phyloP scores from a whole-genome alignment of 1,139 yeast genomes.

The Tardiomyces depauwii region DNA sequence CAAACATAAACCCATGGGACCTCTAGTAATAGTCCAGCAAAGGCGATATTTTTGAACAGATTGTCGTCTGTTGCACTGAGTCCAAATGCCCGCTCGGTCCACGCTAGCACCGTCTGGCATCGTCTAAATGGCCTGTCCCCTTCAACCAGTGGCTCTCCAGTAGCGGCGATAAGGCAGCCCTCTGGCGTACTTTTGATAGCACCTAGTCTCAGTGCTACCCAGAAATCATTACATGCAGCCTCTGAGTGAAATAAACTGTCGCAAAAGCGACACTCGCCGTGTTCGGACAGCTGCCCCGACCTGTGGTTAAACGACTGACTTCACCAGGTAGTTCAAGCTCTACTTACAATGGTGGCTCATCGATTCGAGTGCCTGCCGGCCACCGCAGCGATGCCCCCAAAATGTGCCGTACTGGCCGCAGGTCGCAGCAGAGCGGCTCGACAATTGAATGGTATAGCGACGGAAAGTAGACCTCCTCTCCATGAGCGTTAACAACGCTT shows the following conservation, averaged over 20 bases:
- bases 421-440: not conserved
- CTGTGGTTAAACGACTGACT: too few species aligned
- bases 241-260: not conserved
- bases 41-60: not conserved
- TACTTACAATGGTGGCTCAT: not conserved
- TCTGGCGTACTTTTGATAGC: not conserved
- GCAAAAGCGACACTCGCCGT: not conserved
- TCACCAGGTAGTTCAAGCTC: too few species aligned
- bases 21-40: not conserved
- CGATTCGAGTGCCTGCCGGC: not conserved
- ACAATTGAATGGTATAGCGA: not conserved
- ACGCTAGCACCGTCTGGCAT: not conserved
- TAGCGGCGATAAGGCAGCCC: not conserved
- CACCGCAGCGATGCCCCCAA: not conserved
- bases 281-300: too few species aligned
- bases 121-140: not conserved
- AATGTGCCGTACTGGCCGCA: not conserved
- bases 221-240: not conserved
- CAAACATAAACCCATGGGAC: not conserved
- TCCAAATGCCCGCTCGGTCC: not conserved
- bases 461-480: not conserved
- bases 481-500: not conserved
- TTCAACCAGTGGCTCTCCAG: not conserved
- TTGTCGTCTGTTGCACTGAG: not conserved
- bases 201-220: not conserved